These are phyloP conservation scores for Epichloe bromicola DNA, from an alignment of 2,329 filamentous ascomycete species.

Conservation along the genomic window DNA sequence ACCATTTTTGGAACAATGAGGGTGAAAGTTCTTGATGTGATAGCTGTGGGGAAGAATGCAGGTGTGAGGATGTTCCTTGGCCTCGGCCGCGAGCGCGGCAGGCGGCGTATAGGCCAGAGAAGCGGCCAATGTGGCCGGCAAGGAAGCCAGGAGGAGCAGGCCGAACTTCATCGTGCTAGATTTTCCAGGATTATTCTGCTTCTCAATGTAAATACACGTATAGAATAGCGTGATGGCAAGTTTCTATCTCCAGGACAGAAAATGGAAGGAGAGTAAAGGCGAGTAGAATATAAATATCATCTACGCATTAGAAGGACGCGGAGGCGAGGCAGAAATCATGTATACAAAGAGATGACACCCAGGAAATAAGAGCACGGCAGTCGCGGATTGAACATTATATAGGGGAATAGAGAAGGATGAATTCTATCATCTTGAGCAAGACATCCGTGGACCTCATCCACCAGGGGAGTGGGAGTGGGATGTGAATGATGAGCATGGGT, in stretches of 20 bases:
- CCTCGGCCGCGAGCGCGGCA: constrained; percentile 12
- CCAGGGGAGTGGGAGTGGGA: neutral
- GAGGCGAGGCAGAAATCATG: too few species aligned
- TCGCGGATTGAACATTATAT: neutral
- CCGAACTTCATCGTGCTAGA: constrained; percentile 6
- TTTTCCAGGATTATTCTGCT: neutral
- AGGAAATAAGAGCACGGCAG: neutral
- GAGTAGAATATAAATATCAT: neutral
- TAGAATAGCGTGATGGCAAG: too few species aligned
- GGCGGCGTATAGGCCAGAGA: constrained; percentile 16
- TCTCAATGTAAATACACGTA: neutral
- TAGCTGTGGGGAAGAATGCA: constrained; percentile 27
- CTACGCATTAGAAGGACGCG: neutral
- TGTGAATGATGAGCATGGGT: neutral
- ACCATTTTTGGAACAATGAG: constrained; percentile 21
- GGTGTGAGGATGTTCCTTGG: constrained; percentile 12
- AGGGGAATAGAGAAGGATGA: too few species aligned
- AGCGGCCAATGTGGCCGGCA: constrained; percentile 11
- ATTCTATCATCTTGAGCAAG: too few species aligned
- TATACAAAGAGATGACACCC: neutral
- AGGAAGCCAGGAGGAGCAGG: constrained; percentile 4
- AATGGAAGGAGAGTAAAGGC: neutral
- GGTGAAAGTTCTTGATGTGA: constrained; percentile 25
- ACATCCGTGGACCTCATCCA: too few species aligned
- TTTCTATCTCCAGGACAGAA: constrained; percentile 1